Conservation (phyloP, 2,329 filamentous ascomycete genomes). For the Fusarium continuum region DNA sequence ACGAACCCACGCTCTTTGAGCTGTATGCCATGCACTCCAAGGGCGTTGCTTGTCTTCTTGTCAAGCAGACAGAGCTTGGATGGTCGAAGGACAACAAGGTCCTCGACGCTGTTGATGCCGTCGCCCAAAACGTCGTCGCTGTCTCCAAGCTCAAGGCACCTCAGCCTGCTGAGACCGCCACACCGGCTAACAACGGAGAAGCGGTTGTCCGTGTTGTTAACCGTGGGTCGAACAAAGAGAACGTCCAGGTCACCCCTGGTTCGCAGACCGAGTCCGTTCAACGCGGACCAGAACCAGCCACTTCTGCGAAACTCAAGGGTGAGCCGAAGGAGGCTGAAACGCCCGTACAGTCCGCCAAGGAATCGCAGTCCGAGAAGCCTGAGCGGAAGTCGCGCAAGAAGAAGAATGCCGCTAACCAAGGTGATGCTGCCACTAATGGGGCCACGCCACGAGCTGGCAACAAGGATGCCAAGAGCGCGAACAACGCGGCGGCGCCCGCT, state of each 20-base stretch:
- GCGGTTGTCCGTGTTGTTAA: conserved; percentile 47
- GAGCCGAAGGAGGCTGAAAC: conserved; percentile 61
- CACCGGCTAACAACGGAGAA: conserved; percentile 49
- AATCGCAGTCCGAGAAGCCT: conserved; percentile 61
- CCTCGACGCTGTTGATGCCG: conserved; percentile 78
- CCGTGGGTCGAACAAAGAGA: conserved; percentile 51
- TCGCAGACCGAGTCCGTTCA: conserved; percentile 42
- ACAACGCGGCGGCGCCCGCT: conserved; percentile 36
- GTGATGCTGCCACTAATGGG: conserved; percentile 59
- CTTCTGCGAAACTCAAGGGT: conserved; percentile 52
- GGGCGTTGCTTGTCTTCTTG: conserved; percentile 87
- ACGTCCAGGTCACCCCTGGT: conserved; percentile 39
- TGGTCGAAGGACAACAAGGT: conserved; percentile 94
- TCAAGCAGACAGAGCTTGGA: conserved; percentile 89
- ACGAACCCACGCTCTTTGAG: conserved; percentile 85
- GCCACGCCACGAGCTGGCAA: conserved; percentile 49
- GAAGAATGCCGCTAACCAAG: conserved; percentile 61
- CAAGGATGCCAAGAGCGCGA: conserved; percentile 48
- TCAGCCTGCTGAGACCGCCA: conserved; percentile 51
- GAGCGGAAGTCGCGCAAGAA: conserved; percentile 73
- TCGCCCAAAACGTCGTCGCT: conserved; percentile 76
- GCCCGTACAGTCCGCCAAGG: conserved; percentile 51
- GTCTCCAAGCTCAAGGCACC: conserved; percentile 74
- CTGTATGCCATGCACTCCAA: conserved; percentile 98
- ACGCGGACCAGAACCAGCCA: conserved; percentile 47